Percentiles rank a stretch among this genome's conserved stretches.
phyloP scores from a whole-genome alignment of 1,284 basidiomycete genomes.

The Dichomitus squalens region DNA sequence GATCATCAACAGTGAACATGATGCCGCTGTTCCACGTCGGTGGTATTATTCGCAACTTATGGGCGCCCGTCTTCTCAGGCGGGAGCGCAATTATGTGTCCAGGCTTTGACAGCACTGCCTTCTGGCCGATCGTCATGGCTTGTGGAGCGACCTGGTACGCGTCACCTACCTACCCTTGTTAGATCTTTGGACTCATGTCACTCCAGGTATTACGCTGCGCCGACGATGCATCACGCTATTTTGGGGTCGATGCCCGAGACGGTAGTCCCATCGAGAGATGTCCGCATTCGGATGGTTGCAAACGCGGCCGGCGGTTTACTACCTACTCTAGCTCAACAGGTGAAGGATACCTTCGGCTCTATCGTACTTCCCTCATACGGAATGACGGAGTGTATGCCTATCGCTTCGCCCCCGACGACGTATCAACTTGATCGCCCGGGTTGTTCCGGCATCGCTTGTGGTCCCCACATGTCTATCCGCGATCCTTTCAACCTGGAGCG shows the following conservation, averaged over 20 bases:
- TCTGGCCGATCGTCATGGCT: slow-evolving; percentile 57
- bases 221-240: slow-evolving; percentile 49
- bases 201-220: slow-evolving; percentile 48
- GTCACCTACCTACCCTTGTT: not conserved
- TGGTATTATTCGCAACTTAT: slow-evolving; percentile 63
- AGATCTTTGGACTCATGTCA: not conserved
- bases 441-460: slow-evolving; percentile 49
- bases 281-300: slow-evolving; percentile 46
- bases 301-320: slow-evolving; percentile 50
- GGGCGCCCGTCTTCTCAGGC: slow-evolving; percentile 61
- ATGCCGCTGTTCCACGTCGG: slow-evolving; percentile 76
- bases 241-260: slow-evolving; percentile 40
- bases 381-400: slow-evolving; percentile 55
- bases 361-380: slow-evolving; percentile 49
- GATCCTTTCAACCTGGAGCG: slow-evolving; percentile 40
- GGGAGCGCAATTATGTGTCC: slow-evolving; percentile 62
- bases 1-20: slow-evolving; percentile 49
- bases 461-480: slow-evolving; percentile 48
- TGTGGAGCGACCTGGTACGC: slow-evolving; percentile 52
- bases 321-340: slow-evolving; percentile 43
- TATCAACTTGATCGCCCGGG: slow-evolving; percentile 49
- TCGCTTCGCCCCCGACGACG: slow-evolving; percentile 44
- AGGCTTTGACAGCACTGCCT: slow-evolving; percentile 58
- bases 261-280: slow-evolving; percentile 36
- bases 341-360: slow-evolving; percentile 41